Evolutionary conservation across 2,329 filamentous ascomycete genomes (phyloP).

Genomic region (Epichloe amarillans): DNA sequence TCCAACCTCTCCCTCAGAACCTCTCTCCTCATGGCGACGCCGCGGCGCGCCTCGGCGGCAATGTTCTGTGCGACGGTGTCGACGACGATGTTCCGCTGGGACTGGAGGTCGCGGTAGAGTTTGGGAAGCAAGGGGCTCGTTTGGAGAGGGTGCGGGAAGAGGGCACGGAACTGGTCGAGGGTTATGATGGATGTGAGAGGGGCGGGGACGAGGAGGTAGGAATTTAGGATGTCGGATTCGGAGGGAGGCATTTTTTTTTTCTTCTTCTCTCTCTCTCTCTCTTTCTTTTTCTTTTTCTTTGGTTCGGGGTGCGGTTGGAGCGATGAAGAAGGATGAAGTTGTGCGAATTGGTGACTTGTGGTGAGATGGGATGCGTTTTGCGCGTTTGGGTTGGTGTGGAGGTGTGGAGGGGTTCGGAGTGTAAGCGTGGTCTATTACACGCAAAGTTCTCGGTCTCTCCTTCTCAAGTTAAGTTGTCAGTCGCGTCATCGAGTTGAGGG

Average conservation of each 20-base stretch:
- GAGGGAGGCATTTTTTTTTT: constrained; percentile 39
- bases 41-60: constrained; percentile 47
- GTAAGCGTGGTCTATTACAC: no score
- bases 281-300: background rate
- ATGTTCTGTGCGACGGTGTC: constrained; percentile 56
- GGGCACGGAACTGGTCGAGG: constrained; percentile 58
- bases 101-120: constrained; percentile 69
- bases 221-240: constrained; percentile 60
- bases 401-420: no score
- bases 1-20: constrained; percentile 40
- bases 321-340: no score
- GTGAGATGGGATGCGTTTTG: no score
- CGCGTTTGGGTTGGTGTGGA: no score
- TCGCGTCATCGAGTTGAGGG: no score
- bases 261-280: fast-evolving
- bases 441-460: background rate
- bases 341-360: no score
- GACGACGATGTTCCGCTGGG: constrained; percentile 54
- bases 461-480: no score
- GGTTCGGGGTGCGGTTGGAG: no score
- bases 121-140: constrained; percentile 52
- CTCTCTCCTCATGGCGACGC: constrained; percentile 43
- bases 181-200: constrained; percentile 64
- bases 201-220: constrained; percentile 67
- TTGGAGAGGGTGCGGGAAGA: constrained; percentile 59